Evolutionary conservation across 768 basidiomycete genomes (phyloP), one percentile per base, ranked within the genome.

Genomic region (Mycena vitilis): DNA sequence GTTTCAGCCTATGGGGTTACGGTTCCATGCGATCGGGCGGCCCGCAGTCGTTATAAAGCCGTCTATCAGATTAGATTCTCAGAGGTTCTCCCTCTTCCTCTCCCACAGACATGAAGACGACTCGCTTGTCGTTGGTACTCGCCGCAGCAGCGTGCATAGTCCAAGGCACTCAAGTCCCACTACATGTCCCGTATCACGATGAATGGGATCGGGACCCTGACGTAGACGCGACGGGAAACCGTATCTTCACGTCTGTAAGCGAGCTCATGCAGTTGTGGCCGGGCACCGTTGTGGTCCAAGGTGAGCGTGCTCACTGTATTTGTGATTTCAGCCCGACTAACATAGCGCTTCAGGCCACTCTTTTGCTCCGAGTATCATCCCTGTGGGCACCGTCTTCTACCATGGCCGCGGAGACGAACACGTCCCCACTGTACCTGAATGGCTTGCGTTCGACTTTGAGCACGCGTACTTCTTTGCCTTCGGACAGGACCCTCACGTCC

Each of bases 181-280:
- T 44, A 4, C 62, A 55, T 9, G 36, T 10, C 13, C 54, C 37
- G 38, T 12, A 23, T 13, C 6, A 40, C 54, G 23, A 53, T 42
- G 40, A 45, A 54, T 66, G 65, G 65, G 65, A 66, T 51, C 52
- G 53, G 65, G 65, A 66, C 11, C 65, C 65, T 5, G 49, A 52
- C 34, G 51, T 66, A 34, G 57, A 66, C 40, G 57, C 65, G 15
- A 66, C 65, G 1, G 65, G 65, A n/a, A 66, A 59, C 57, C 65
- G 57, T 23, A 59, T 66, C 58, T 66, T 66, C 42, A 60, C 57
- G 16, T 66, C 65, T 16, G 65, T 58, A 5, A 66, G 65, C 57
- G 65, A 66, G 51, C 57, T 66, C 51, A 66, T 66, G 65, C 58
- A 59, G 57, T 49, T 66, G 2, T 66, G 65, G 65, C 57, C 65